Base-by-base conservation (phyloP, 768 basidiomycete species). In the Pleurotus citrinopileatus region DNA sequence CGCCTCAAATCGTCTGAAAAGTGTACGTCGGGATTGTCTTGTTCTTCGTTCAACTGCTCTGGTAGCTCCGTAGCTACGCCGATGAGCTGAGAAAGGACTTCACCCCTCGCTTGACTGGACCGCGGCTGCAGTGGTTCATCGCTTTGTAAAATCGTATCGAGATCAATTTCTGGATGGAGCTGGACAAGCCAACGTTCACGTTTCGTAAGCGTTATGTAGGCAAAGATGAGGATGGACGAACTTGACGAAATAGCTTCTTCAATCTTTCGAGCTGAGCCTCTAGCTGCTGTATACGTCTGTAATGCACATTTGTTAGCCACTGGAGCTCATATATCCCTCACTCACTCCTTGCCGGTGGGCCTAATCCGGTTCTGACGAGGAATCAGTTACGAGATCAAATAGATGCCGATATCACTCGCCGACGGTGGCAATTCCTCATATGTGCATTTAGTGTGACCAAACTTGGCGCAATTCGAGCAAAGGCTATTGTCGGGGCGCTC, bases 371-470 rank as follows among this genome's bases (percentile, higher is more conserved):
- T 73, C 78, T 79, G 7, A 32, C 20, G 32, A 32, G 51, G 7
- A 23, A 37, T 23, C 17, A 19, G 7, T 19, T 7, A 40, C 10
- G 20, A 23, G 4, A 20, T 13, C 6, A 19, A 53, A 52, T 6
- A 47, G 23, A 5, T 58, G 34, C 52, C 13, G 6, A 13, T 15
- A 17, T 4, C 12, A 9, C 26, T 65, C 74, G 73, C 46, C 56
- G 84, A 84, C 78, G 85, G 87, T 9, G 83, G 80, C 19, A 82
- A 78, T 67, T 86, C 84, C 50, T 81, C 75, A 62, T 88, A 87
- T 2, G 82, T 85, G 65, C 87, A 89, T 17, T 85, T 79, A 34
- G 19, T 12, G 19, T 76, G 68, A 44, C 76, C 73, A 57, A 74
- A 81, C 22, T 82, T 74, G 19, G 76, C 70, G 60, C 86, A 88